A percentile compares a stretch with the other conserved stretches of the same genome.
Conservation (phyloP, 805 yeast genomes). For the Barnettozyma vustinii region DNA sequence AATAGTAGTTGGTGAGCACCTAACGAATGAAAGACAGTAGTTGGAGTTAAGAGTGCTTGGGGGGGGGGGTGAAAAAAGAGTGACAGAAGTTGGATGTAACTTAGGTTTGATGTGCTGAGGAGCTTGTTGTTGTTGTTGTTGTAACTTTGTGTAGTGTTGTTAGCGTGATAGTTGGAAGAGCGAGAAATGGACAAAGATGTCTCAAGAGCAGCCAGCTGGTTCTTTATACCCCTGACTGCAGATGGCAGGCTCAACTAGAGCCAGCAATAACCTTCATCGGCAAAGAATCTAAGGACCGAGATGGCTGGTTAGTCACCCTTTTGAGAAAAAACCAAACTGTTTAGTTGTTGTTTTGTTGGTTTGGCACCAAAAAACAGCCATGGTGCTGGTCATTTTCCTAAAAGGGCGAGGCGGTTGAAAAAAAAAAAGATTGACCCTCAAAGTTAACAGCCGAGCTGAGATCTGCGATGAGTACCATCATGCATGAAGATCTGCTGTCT, state of each 20-base stretch:
- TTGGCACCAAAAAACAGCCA: not conserved
- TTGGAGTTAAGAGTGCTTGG: conserved; percentile 12
- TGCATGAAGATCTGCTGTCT: not conserved
- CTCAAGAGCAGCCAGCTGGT: not conserved
- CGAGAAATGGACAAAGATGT: not conserved
- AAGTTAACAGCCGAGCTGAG: not conserved
- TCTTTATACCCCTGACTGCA: not conserved
- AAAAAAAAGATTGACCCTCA: too few species aligned
- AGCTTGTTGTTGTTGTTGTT: not conserved
- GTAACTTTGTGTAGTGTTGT: not conserved
- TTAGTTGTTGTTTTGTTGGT: not conserved
- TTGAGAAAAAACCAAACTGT: not conserved
- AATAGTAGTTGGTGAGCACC: conserved; percentile 21
- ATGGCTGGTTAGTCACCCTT: not conserved
- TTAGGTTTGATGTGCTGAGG: not conserved
- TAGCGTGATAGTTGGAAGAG: not conserved
- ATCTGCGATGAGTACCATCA: not conserved
- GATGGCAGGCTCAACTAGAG: not conserved
- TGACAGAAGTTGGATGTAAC: conserved; percentile 23
- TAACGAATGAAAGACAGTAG: conserved; percentile 21
- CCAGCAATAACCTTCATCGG: not conserved
- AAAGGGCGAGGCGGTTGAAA: not conserved
- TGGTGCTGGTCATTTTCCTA: not conserved
- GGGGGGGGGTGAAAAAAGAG: conserved; percentile 11
- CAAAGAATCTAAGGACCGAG: not conserved